Conservation (phyloP, 768 basidiomycete species). For the Austroboletus eburneus region DNA sequence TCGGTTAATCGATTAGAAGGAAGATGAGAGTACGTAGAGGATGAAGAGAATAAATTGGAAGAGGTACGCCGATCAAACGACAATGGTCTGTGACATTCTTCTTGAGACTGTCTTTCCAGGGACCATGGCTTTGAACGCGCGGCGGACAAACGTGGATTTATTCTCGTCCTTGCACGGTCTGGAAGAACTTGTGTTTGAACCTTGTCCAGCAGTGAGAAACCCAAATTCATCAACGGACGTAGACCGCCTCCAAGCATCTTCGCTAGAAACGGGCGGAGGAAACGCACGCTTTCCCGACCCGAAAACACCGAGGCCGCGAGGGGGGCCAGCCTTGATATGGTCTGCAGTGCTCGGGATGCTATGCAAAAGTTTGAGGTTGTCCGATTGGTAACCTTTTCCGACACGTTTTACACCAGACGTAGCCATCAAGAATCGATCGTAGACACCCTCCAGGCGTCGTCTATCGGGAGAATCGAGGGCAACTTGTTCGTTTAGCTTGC, state of each 20-base stretch:
- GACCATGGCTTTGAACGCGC: constrained; percentile 74
- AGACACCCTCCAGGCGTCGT: constrained; percentile 66
- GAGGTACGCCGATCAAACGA: constrained; percentile 11
- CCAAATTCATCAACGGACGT: constrained; percentile 67
- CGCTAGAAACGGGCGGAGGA: constrained; percentile 72
- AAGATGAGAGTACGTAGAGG: constrained; percentile 1
- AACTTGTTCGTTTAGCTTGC: constrained; percentile 35
- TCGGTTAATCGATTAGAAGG: constrained; percentile 14
- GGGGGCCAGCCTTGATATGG: constrained; percentile 13
- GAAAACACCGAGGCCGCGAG: constrained; percentile 28
- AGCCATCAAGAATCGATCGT: constrained; percentile 81
- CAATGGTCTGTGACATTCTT: constrained; percentile 42
- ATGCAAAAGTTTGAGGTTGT: constrained; percentile 45
- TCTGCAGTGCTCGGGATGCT: constrained; percentile 27
- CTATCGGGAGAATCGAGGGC: constrained; percentile 52
- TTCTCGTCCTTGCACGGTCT: constrained; percentile 42
- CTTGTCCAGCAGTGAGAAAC: constrained; percentile 38
- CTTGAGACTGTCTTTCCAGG: constrained; percentile 55
- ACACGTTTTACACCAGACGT: constrained; percentile 76
- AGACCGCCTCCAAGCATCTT: constrained; percentile 44
- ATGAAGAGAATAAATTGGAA: not conserved
- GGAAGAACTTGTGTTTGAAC: constrained; percentile 16
- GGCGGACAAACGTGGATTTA: constrained; percentile 52
- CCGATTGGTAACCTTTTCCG: constrained; percentile 79
- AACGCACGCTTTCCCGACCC: constrained; percentile 46